Base-by-base conservation (phyloP, 2,329 filamentous ascomycete genomes). In the Xylariales sp. region DNA sequence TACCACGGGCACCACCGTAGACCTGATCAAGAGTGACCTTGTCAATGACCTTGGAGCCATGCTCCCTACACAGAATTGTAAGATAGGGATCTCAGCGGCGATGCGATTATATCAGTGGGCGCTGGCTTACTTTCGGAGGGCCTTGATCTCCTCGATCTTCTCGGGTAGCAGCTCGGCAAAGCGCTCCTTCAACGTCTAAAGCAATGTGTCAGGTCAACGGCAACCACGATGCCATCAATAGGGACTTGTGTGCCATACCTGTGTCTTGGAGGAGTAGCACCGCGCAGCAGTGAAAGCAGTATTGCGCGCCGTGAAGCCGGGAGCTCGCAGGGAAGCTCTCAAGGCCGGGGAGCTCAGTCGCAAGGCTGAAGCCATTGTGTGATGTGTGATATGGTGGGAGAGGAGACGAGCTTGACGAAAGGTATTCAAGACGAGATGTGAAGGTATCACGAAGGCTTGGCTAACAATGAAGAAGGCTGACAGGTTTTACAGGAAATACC, bases 131-230 rank as follows among this genome's bases (percentile, higher is more conserved):
- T 96, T 96, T 70, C 88, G 82, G 62, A 98, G 84, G 70, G 88
- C 83, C 88, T 98, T 98, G 78, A 98, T 89, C 82, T 97, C 88
- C 75, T 98, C 93, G 64, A 96, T 85, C 82, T 97, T 94, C 68
- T 84, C 88, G 58, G 93, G 93, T 50, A 98, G 78, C 63, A 91
- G 85, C 69, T 93, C 90, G 65, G 91, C 91, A 69, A 98, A 97
- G 65, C 89, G 91, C 69, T 98, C 93, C 79, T 98, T 98, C 65
- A 98, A 74, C 57, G 89, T 89, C 93, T 98, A 49, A 25, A 41
- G 21, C 14, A 15, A 19, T 15, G 22, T 20, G 5, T 44, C 41
- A 39, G 38, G 44, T 41, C 27, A 38, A 47, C 47, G 38, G 51
- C 55, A 38, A 33, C 44, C n/a, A n/a, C n/a, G n/a, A n/a, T n/a